A percentile compares a stretch with the other conserved stretches of the same genome.
Evolutionary conservation across 2,329 filamentous ascomycete species (phyloP).

Genomic region (Blumeria hordei): DNA sequence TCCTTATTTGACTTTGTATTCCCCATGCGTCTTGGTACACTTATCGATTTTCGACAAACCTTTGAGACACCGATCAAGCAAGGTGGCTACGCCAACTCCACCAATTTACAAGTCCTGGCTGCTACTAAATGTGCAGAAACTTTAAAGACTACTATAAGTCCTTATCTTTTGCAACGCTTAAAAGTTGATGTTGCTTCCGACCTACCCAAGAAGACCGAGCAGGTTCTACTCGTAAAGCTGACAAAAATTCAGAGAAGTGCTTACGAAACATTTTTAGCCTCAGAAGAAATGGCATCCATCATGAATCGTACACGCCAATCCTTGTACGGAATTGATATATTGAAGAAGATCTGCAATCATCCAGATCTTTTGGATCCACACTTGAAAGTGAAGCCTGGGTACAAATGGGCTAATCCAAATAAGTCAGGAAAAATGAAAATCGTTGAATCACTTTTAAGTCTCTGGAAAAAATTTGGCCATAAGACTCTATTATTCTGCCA

Average conservation of each 20-base stretch:
- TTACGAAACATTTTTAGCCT: constrained; percentile 61
- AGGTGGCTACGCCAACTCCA: constrained; percentile 87
- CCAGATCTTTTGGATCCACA: constrained; percentile 57
- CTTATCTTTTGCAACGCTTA: constrained; percentile 75
- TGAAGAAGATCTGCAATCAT: constrained; percentile 95
- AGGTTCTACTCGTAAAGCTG: constrained; percentile 87
- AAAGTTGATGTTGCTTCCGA: constrained; percentile 89
- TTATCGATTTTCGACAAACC: constrained; percentile 72
- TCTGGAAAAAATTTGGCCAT: constrained; percentile 69
- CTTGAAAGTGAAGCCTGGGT: constrained; percentile 30
- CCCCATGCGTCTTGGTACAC: constrained; percentile 78
- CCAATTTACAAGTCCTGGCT: constrained; percentile 80
- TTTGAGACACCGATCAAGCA: constrained; percentile 88
- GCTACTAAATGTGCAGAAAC: constrained; percentile 86
- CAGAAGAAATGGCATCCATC: constrained; percentile 69
- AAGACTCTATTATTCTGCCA: constrained; percentile 88
- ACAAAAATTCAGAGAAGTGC: constrained; percentile 54
- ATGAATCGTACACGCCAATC: constrained; percentile 51
- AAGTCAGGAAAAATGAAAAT: constrained; percentile 95
- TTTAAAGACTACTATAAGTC: constrained; percentile 77
- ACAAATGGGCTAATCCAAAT: constrained; percentile 51
- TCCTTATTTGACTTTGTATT: constrained; percentile 95
- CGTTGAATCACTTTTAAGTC: constrained; percentile 60
- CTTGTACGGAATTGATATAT: constrained; percentile 69
- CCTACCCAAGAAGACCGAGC: constrained; percentile 83